A percentile compares a stretch with the other conserved stretches of the same genome.
Conservation (phyloP, 2,329 filamentous ascomycete genomes). For the Dactylellina drechsleri region DNA sequence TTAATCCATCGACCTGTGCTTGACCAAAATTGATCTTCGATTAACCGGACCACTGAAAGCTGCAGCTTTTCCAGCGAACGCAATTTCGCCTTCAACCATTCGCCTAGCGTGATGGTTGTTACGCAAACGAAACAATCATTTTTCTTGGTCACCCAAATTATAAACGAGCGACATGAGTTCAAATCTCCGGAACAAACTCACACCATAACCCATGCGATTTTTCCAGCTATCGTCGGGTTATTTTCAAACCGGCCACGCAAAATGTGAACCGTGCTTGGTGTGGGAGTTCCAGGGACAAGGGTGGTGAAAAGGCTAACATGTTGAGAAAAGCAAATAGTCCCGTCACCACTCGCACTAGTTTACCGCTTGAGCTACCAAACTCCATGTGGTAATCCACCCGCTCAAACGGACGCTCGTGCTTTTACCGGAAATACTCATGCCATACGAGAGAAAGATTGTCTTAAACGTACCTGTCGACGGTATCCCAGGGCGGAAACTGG, state of each 20-base stretch:
- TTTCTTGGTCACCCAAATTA: constrained; percentile 37
- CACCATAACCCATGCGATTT: constrained; percentile 17
- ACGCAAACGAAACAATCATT: constrained; percentile 21
- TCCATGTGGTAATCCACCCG: constrained; percentile 51
- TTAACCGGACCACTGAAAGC: constrained; percentile 22
- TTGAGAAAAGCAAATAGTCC: constrained; percentile 49
- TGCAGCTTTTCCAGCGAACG: constrained; percentile 13
- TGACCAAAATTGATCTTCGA: constrained; percentile 37
- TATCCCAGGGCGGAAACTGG: constrained; percentile 35
- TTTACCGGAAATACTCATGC: constrained; percentile 54
- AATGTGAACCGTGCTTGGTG: constrained; percentile 53
- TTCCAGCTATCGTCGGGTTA: constrained; percentile 49
- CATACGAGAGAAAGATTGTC: constrained; percentile 43
- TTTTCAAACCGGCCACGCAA: constrained; percentile 47
- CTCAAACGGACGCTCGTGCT: constrained; percentile 51
- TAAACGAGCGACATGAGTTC: constrained; percentile 14
- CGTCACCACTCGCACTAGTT: constrained; percentile 50
- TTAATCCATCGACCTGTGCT: constrained; percentile 39
- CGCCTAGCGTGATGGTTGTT: constrained; percentile 36
- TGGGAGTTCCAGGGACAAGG: constrained; percentile 54
- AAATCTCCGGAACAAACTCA: constrained; percentile 26
- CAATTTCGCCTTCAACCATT: constrained; percentile 43
- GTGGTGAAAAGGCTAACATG: constrained; percentile 23
- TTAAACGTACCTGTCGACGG: constrained; percentile 6
- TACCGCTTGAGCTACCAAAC: constrained; percentile 48